These are phyloP conservation scores for Geotrichum restrictum DNA, from an alignment of 1,139 yeast species.

Conservation along the genomic window DNA sequence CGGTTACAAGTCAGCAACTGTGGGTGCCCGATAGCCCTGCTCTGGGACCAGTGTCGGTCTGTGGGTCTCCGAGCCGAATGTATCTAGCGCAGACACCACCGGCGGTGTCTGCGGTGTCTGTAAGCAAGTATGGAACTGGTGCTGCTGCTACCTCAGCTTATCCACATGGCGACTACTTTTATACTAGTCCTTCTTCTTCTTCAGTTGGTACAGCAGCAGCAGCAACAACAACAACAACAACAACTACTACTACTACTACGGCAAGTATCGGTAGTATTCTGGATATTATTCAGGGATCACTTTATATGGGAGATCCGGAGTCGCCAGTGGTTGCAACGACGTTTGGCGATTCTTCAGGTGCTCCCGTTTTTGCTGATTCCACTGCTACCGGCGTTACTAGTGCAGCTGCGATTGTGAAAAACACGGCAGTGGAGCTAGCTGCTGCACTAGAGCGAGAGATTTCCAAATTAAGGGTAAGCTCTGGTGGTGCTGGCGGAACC, in stretches of 20 bases:
- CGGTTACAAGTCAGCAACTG: background rate
- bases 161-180: too few species aligned
- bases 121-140: too few species aligned
- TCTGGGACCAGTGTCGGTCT: constrained; percentile 7
- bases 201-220: background rate
- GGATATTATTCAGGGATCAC: too few species aligned
- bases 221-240: background rate
- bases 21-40: constrained; percentile 1
- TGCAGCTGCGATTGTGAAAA: background rate
- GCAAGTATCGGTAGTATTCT: background rate
- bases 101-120: too few species aligned
- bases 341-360: too few species aligned
- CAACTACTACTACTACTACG: background rate
- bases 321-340: too few species aligned
- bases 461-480: background rate
- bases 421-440: background rate
- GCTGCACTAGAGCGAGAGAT: constrained; percentile 6
- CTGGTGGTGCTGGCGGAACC: too few species aligned
- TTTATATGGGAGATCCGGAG: too few species aligned
- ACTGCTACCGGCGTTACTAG: too few species aligned
- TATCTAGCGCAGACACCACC: constrained; percentile 2
- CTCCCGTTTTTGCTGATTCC: too few species aligned
- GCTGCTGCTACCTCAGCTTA: too few species aligned
- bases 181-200: too few species aligned
- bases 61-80: constrained; percentile 2